A percentile compares a stretch with the other conserved stretches of the same genome.
Conservation (phyloP, 768 basidiomycete genomes). For the Rhizopogon vesiculosus region DNA sequence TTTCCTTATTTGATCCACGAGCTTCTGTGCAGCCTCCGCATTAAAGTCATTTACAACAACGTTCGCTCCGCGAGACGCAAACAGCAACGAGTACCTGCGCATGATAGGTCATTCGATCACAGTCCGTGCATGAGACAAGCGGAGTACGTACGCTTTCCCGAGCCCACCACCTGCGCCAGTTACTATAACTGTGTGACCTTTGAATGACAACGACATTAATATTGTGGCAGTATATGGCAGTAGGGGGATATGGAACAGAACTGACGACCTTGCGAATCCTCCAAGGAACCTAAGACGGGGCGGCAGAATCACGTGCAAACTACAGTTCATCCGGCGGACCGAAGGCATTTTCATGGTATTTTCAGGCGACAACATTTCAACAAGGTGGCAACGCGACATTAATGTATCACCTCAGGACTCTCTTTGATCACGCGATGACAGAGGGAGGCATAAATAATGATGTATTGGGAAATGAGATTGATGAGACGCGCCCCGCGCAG, state of each 20-base stretch:
- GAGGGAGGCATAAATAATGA: constrained; percentile 18
- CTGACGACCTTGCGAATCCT: neutral
- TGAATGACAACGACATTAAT: constrained; percentile 64
- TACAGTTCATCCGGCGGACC: neutral
- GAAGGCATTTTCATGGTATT: neutral
- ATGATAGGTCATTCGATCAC: constrained; percentile 1
- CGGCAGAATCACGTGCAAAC: constrained; percentile 11
- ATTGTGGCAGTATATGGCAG: constrained; percentile 6
- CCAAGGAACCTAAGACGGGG: neutral
- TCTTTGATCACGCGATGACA: too few species aligned
- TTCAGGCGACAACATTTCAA: too few species aligned
- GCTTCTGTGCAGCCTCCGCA: constrained; percentile 80
- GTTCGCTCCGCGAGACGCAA: constrained; percentile 90
- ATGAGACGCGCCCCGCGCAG: constrained; percentile 23
- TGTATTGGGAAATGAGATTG: constrained; percentile 18
- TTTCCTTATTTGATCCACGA: constrained; percentile 83
- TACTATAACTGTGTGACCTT: constrained; percentile 86
- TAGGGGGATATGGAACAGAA: neutral
- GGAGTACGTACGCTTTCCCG: constrained; percentile 71
- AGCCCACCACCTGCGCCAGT: constrained; percentile 97
- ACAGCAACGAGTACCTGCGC: constrained; percentile 80
- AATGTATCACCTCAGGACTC: too few species aligned
- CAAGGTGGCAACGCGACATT: too few species aligned
- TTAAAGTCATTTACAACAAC: constrained; percentile 97
- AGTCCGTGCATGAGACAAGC: neutral